Evolutionary conservation across 345 rosid genomes (phyloP), one percentile per base, ranked within the genome.

Genomic region (Eucalyptus erythrocorys): DNA sequence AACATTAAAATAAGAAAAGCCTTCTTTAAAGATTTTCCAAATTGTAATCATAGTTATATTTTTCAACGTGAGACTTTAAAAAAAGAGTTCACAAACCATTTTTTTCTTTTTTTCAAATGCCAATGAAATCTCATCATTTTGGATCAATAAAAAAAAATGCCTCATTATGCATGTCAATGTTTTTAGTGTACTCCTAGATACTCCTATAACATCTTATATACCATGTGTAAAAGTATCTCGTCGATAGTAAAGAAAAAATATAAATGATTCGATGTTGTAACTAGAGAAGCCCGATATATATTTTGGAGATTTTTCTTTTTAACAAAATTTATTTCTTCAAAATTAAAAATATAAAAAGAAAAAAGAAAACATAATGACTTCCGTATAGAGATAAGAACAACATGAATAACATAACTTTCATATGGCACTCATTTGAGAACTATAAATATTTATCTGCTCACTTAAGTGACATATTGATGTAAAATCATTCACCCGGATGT

Each of bases 291-390:
- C 27, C 0, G 3, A 55, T 55, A 55, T 24, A 55, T 24, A 55
- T 55, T 24, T 55, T 55, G 30, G 61, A 55, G 2, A 55, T 1
- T 55, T 55, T 55, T 55, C 13, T 55, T 55, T 55, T 55, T 24
- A 55, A 55, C 0, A 55, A 55, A 9, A 24, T 0, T 55, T 55
- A 55, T 55, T 55, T 55, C 61, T 55, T 22, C 13, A 51, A 0
- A 51, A 51, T 7, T 19, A 51, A 7, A 51, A 51, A 19, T 1
- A 19, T 51, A 51, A 51, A 51, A 51, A 19, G 57, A 51, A 51
- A 17, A 51, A 51, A 51, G 55, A 51, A 19, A 51, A 3, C 57
- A 51, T 0, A 0, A 0, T 51, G 57, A 4, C 24, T 51, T 51
- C 57, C 0, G 0, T 51, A 51, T 51, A 19, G 4, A 51, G 5